phyloP scores from a whole-genome alignment of 23 red algal genomes.

The Gracilaria domingensis region DNA sequence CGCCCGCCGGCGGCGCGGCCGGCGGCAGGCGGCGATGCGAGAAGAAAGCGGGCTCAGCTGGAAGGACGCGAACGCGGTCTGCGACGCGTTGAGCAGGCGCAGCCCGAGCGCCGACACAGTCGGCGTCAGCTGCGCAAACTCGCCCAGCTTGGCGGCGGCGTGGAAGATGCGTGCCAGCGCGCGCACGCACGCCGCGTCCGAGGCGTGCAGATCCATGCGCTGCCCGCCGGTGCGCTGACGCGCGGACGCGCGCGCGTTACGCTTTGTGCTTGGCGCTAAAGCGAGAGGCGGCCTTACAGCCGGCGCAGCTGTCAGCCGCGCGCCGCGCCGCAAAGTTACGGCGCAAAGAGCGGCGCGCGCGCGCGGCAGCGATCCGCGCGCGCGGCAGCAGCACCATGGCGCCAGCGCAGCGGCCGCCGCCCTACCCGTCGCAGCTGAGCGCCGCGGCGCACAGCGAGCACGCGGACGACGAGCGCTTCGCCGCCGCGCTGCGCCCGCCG shows the following conservation, averaged over 20 bases:
- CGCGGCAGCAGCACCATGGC: conserved; percentile 1
- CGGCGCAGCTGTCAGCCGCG: no score
- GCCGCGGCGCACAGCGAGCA: conserved; percentile 43
- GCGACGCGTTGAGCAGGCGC: conserved; percentile 35
- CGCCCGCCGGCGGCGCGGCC: not conserved
- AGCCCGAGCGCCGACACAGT: not conserved
- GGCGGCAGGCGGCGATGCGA: not conserved
- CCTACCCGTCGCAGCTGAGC: conserved; percentile 14
- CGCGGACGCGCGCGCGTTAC: no score
- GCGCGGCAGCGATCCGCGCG: not conserved
- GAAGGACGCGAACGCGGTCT: conserved; percentile 14
- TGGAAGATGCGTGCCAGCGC: not conserved
- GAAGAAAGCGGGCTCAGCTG: conserved; percentile 19
- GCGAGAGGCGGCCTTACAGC: no score
- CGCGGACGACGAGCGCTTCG: conserved; percentile 49
- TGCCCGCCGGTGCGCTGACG: no score
- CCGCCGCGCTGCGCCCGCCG: conserved; percentile 43
- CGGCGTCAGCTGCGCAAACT: conserved; percentile 13
- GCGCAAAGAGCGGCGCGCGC: no score
- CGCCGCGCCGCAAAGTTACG: no score
- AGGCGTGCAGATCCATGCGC: not conserved
- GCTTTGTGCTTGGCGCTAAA: no score
- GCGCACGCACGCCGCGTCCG: not conserved
- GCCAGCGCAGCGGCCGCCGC: conserved; percentile 33
- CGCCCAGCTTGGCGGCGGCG: not conserved